Evolutionary conservation across 441 rosid genomes (phyloP).

Genomic region (Pelargonium hybrid): DNA sequence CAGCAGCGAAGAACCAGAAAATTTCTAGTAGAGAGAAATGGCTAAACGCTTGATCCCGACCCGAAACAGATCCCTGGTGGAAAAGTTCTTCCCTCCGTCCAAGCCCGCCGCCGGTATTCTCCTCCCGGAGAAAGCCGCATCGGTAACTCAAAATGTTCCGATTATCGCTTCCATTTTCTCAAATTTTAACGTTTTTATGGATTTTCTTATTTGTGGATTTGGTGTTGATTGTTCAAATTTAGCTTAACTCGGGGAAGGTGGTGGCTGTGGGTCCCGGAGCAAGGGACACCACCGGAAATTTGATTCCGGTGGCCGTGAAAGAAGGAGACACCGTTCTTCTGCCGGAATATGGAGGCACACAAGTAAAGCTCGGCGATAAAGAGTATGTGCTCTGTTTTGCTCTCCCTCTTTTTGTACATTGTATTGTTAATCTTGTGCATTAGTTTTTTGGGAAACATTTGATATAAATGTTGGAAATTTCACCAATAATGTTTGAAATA

Average conservation of each 20-base stretch:
- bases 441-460: too few relatives aligned
- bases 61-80: conserved; percentile 53
- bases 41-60: conserved; percentile 66
- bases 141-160: conserved; percentile 24
- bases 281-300: conserved; percentile 42
- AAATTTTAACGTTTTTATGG: neutral
- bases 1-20: too few relatives aligned
- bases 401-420: neutral
- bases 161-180: too few relatives aligned
- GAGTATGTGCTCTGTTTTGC: conserved; percentile 23
- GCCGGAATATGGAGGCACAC: conserved; percentile 49
- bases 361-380: conserved; percentile 56
- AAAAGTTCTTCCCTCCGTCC: conserved; percentile 58
- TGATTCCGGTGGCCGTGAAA: conserved; percentile 43
- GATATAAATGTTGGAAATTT: too few relatives aligned
- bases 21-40: conserved; percentile 18
- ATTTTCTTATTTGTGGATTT: too few relatives aligned
- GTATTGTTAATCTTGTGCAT: neutral
- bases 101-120: conserved; percentile 57
- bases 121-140: conserved; percentile 52
- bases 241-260: conserved; percentile 55
- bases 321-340: conserved; percentile 70
- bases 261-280: conserved; percentile 61
- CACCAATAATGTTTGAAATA: too few relatives aligned
- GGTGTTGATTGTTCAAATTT: conserved; percentile 8